Evolutionary conservation across 2,329 filamentous ascomycete species (phyloP).

Genomic region (Xylariaceae sp.): DNA sequence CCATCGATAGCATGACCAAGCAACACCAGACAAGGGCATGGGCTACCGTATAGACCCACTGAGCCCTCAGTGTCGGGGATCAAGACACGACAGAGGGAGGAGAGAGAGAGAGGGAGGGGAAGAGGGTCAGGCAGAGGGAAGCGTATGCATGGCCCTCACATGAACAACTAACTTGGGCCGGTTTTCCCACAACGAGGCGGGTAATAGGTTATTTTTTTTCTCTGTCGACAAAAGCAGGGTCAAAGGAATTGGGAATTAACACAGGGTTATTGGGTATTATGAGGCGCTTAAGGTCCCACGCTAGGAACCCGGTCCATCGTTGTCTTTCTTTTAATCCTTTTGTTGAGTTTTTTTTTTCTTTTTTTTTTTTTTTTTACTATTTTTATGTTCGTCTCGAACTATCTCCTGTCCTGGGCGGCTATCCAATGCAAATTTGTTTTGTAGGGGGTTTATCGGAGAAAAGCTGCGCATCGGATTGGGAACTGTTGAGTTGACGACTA

Average conservation of each 20-base stretch:
- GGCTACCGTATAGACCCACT: conserved; percentile 33
- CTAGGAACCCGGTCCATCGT: conserved; percentile 24
- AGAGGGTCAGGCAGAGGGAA: conserved; percentile 2
- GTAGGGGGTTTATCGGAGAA: conserved; percentile 2
- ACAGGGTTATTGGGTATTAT: conserved; percentile 4
- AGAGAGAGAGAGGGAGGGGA: neutral
- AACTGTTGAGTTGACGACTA: conserved; percentile 6
- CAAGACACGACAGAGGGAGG: neutral
- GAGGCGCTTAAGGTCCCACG: conserved; percentile 16
- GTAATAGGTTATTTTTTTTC: conserved; percentile 8
- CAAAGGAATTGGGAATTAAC: conserved; percentile 15
- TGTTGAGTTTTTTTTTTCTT: neutral
- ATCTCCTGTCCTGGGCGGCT: neutral
- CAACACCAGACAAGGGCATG: conserved; percentile 37
- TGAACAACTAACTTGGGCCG: conserved; percentile 13
- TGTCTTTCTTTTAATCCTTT: neutral
- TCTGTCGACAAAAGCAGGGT: conserved; percentile 16
- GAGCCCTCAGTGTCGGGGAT: conserved; percentile 4
- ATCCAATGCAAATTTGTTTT: conserved; percentile 6
- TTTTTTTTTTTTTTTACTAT: neutral
- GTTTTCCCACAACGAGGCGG: conserved; percentile 11
- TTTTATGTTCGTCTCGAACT: neutral
- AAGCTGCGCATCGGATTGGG: conserved; percentile 12
- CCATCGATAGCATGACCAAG: conserved; percentile 47
- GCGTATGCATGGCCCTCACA: conserved; percentile 13